These are phyloP conservation scores for Saturnispora zaruensis DNA, from an alignment of 805 yeast species.

Conservation along the genomic window DNA sequence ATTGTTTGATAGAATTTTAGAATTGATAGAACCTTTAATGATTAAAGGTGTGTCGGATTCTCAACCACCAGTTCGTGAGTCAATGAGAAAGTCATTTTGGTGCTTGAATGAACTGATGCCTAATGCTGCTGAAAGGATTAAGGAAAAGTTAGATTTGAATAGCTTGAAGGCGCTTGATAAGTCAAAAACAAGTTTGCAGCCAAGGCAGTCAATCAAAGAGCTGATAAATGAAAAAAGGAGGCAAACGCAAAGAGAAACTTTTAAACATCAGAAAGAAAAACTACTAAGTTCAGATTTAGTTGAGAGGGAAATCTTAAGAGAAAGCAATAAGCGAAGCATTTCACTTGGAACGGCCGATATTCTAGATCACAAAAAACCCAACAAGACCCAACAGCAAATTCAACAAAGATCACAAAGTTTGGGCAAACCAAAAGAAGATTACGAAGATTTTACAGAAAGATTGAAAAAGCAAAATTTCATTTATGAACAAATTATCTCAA, in stretches of 20 bases:
- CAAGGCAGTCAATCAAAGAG: slow-evolving; percentile 41
- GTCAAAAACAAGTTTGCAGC: slow-evolving; percentile 26
- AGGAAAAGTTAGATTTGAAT: slow-evolving; percentile 34
- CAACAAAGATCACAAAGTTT: slow-evolving; percentile 1
- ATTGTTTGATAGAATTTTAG: slow-evolving; percentile 29
- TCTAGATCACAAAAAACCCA: slow-evolving; percentile 8
- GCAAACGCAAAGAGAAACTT: slow-evolving; percentile 4
- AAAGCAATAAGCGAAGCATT: neutral
- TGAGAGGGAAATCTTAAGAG: neutral
- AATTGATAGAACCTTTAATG: slow-evolving; percentile 41
- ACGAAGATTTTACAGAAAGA: slow-evolving; percentile 18
- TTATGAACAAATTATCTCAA: slow-evolving; percentile 21
- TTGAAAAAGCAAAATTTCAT: slow-evolving; percentile 17
- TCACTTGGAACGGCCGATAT: neutral
- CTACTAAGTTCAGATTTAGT: neutral
- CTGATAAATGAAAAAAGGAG: slow-evolving; percentile 36
- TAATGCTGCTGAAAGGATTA: slow-evolving; percentile 34
- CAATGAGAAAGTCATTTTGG: slow-evolving; percentile 73
- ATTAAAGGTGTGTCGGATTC: slow-evolving; percentile 67
- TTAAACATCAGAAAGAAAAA: neutral
- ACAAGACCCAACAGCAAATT: slow-evolving; percentile 8
- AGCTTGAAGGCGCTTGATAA: slow-evolving; percentile 55
- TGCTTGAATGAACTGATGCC: slow-evolving; percentile 49
- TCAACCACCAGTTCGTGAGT: slow-evolving; percentile 68
- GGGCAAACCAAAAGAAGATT: slow-evolving; percentile 8